These are phyloP conservation scores for Pseudopithomyces chartarum DNA, from an alignment of 2,329 filamentous ascomycete genomes.

Conservation along the genomic window DNA sequence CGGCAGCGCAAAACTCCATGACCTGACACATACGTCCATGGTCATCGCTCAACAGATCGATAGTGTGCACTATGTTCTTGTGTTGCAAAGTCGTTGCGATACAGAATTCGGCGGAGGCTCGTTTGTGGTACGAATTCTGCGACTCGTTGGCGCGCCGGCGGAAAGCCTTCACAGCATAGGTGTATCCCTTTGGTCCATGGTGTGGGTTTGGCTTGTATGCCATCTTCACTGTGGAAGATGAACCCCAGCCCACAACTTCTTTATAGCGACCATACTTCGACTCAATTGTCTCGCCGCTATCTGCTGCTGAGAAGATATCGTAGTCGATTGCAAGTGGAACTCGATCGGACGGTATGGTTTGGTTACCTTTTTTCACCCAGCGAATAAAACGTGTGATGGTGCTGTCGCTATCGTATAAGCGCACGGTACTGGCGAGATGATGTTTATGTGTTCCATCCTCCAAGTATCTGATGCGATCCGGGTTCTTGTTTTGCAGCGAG, in stretches of 20 bases:
- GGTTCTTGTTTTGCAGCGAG: background rate
- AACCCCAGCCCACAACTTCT: constrained; percentile 92
- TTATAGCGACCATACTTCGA: constrained; percentile 99
- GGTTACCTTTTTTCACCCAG: constrained; percentile 76
- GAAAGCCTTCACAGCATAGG: constrained; percentile 98
- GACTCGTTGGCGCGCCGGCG: constrained; percentile 91
- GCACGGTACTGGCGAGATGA: constrained; percentile 82
- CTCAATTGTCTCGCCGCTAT: constrained; percentile 77
- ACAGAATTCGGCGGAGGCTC: constrained; percentile 95
- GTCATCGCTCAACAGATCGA: constrained; percentile 91
- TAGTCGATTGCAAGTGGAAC: constrained; percentile 96
- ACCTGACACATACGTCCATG: constrained; percentile 99
- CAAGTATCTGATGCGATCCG: background rate
- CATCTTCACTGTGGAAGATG: constrained; percentile 96
- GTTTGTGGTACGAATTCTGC: constrained; percentile 96
- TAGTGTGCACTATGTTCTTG: constrained; percentile 96
- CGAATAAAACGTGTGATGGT: constrained; percentile 86
- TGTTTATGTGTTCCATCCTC: constrained; percentile 80
- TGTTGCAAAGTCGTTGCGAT: constrained; percentile 96
- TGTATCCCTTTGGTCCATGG: constrained; percentile 76
- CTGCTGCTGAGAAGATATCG: constrained; percentile 79
- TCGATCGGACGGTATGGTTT: constrained; percentile 80
- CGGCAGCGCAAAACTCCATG: constrained; percentile 98
- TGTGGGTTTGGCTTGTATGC: constrained; percentile 92
- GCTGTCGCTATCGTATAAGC: constrained; percentile 92